These are phyloP conservation scores for Canariomyces notabilis DNA, from an alignment of 2,329 filamentous ascomycete genomes.

Conservation along the genomic window DNA sequence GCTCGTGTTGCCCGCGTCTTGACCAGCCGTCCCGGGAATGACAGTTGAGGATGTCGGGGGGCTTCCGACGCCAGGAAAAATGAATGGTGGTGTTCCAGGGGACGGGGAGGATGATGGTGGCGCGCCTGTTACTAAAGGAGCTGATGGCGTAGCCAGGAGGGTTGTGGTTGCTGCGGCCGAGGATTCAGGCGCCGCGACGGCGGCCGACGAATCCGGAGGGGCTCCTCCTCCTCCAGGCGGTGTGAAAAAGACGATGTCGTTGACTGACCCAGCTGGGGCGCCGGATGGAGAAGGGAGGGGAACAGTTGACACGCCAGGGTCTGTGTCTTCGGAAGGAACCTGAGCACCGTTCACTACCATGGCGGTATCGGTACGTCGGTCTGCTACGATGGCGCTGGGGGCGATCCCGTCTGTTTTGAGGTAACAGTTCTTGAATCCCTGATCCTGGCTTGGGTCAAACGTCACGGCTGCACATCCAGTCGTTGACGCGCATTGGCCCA, in stretches of 20 bases:
- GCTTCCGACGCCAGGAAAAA: slow-evolving; percentile 5
- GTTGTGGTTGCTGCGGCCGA: background rate
- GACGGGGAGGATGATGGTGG: too few relatives aligned
- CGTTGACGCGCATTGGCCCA: slow-evolving; percentile 26
- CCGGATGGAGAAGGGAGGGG: slow-evolving; percentile 3
- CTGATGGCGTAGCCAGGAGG: background rate
- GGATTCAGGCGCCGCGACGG: background rate
- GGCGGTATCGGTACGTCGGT: slow-evolving; percentile 27
- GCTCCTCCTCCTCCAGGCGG: slow-evolving; percentile 12
- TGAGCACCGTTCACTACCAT: slow-evolving; percentile 11
- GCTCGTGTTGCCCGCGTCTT: background rate
- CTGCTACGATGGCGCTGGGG: slow-evolving; percentile 14
- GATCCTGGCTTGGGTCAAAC: slow-evolving; percentile 24
- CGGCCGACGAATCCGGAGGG: background rate
- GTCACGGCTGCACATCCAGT: slow-evolving; percentile 26
- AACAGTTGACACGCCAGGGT: slow-evolving; percentile 13
- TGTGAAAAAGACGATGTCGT: slow-evolving; percentile 21
- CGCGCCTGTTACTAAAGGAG: background rate
- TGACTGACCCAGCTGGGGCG: background rate
- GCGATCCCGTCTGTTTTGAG: slow-evolving; percentile 23
- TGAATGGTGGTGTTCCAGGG: slow-evolving; percentile 1
- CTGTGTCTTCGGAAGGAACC: background rate
- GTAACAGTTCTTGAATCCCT: slow-evolving; percentile 32
- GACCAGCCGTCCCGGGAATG: background rate
- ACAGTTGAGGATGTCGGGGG: slow-evolving; percentile 2